Conservation (phyloP, 148 eudicot genomes). For the Simmondsia chinensis region DNA sequence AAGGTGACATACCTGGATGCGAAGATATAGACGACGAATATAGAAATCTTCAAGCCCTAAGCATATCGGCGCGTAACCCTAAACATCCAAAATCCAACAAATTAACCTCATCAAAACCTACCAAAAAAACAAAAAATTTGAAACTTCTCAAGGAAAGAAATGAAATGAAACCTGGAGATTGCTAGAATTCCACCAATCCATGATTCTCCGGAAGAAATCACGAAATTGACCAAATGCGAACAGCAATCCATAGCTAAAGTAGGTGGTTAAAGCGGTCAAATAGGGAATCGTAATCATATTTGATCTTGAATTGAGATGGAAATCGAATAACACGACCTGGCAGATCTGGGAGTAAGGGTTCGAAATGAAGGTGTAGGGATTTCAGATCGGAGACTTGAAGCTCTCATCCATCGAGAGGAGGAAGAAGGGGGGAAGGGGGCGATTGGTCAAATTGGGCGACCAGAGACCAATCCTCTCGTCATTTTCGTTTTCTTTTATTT, state of each 20-base stretch:
- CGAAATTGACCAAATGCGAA: constrained; percentile 83
- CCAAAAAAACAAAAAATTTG: neutral
- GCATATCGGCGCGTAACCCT: constrained; percentile 97
- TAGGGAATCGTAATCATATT: constrained; percentile 91
- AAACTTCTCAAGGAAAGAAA: neutral
- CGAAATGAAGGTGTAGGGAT: too few species aligned
- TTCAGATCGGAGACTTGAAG: too few species aligned
- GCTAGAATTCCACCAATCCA: constrained; percentile 70
- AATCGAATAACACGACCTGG: neutral
- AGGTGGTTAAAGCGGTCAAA: constrained; percentile 82
- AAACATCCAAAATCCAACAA: constrained; percentile 6
- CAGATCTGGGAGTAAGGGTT: constrained; percentile 11
- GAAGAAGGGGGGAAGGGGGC: neutral
- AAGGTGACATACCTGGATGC: constrained; percentile 90
- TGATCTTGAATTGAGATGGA: constrained; percentile 1
- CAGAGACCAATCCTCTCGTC: constrained; percentile 26
- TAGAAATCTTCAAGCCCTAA: constrained; percentile 92
- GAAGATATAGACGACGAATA: constrained; percentile 64
- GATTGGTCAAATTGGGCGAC: neutral
- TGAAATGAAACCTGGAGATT: constrained; percentile 45
- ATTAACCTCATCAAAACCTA: neutral
- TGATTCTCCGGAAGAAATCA: constrained; percentile 59
- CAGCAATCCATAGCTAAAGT: constrained; percentile 79
- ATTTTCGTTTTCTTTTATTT: too few species aligned
- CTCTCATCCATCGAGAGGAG: too few species aligned